Conservation (phyloP, 2,329 filamentous ascomycete genomes). For the Lasiodiplodia gonubiensis region DNA sequence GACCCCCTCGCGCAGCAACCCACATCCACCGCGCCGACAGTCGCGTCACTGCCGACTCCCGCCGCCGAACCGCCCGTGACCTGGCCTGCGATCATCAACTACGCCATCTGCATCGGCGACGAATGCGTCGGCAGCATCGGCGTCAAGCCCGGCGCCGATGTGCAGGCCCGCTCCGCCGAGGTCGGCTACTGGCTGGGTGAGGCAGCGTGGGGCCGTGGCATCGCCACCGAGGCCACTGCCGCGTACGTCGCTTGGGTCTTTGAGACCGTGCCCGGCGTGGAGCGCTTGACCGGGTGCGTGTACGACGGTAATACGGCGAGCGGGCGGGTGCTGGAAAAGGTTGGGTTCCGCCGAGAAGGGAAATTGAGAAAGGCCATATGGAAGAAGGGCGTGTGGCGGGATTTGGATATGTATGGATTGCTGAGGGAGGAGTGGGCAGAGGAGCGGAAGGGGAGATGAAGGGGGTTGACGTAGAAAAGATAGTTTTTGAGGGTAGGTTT, state of each 20-base stretch:
- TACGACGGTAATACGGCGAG: conserved; percentile 44
- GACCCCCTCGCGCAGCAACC: conserved; percentile 13
- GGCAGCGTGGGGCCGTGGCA: conserved; percentile 43
- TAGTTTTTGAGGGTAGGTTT: no score
- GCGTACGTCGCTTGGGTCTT: conserved; percentile 47
- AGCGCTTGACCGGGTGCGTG: conserved; percentile 40
- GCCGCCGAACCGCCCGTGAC: neutral
- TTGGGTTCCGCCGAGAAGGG: conserved; percentile 47
- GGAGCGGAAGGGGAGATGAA: neutral
- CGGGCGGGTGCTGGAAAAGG: conserved; percentile 44
- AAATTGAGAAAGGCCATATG: conserved; percentile 41
- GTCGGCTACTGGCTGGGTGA: conserved; percentile 52
- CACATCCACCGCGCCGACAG: conserved; percentile 34
- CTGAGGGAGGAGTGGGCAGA: conserved; percentile 36
- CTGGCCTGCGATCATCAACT: conserved; percentile 16
- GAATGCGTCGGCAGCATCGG: conserved; percentile 47
- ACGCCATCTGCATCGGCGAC: conserved; percentile 29
- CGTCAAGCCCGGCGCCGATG: conserved; percentile 43
- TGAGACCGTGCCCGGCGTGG: conserved; percentile 33
- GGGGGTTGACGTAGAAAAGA: neutral
- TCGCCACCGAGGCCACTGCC: conserved; percentile 41
- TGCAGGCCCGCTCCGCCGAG: conserved; percentile 46
- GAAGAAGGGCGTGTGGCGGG: conserved; percentile 44
- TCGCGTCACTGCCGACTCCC: neutral
- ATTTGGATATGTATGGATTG: conserved; percentile 44